Conservation (phyloP, 1,284 basidiomycete genomes). For the Gyrodon tennesseensis region DNA sequence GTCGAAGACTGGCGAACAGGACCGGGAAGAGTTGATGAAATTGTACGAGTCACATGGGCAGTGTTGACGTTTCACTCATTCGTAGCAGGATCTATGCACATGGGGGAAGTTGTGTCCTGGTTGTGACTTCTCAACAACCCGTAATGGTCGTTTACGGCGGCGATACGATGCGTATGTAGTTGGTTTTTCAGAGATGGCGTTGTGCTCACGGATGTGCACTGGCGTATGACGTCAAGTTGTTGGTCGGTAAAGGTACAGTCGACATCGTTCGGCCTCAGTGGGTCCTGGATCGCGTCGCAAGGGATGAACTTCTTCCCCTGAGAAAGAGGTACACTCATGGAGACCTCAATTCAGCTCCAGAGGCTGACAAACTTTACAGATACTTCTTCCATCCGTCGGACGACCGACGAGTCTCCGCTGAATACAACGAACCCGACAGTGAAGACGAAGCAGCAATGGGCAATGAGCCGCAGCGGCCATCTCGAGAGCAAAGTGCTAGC, state of each 20-base stretch:
- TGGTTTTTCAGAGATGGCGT: neutral
- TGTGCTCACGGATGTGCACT: constrained; percentile 36
- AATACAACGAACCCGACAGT: constrained; percentile 47
- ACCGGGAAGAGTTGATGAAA: constrained; percentile 64
- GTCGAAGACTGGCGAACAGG: constrained; percentile 64
- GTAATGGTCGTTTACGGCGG: constrained; percentile 66
- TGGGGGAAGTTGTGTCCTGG: constrained; percentile 73
- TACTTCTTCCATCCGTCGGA: constrained; percentile 74
- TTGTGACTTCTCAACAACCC: constrained; percentile 52
- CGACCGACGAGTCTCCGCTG: constrained; percentile 46
- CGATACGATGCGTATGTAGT: constrained; percentile 56
- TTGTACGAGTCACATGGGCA: constrained; percentile 48
- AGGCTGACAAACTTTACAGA: constrained; percentile 43
- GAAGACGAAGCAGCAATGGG: constrained; percentile 40
- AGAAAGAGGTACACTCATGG: constrained; percentile 59
- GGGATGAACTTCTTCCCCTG: constrained; percentile 58
- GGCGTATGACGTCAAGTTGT: constrained; percentile 69
- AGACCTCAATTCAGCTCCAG: neutral
- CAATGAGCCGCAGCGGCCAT: constrained; percentile 22
- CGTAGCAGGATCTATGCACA: constrained; percentile 66
- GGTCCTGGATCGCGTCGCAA: constrained; percentile 74
- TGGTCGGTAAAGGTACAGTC: constrained; percentile 61
- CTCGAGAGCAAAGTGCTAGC: constrained; percentile 24
- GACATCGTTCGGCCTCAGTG: constrained; percentile 80
- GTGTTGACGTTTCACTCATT: constrained; percentile 20